Evolutionary conservation across 371 early-diverging fungal species (phyloP).

Genomic region (Lichtheimia ornata): DNA sequence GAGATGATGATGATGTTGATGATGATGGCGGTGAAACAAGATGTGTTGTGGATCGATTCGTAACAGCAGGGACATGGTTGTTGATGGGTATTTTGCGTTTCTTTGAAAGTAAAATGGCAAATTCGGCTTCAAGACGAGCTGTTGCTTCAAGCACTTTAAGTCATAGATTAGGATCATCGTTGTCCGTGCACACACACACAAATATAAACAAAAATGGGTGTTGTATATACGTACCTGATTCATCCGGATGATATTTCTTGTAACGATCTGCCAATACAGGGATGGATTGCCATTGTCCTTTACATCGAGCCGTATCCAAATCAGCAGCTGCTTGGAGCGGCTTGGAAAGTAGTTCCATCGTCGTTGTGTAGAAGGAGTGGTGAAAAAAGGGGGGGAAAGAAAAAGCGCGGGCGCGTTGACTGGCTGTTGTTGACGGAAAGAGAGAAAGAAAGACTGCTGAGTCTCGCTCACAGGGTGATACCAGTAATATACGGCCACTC

Average conservation of each 20-base stretch:
- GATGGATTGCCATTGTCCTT: conserved; percentile 56
- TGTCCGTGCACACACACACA: not conserved
- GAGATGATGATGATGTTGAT: not conserved
- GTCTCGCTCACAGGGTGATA: not conserved
- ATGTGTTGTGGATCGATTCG: conserved; percentile 4
- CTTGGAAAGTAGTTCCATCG: conserved; percentile 9
- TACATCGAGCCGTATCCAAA: conserved; percentile 59
- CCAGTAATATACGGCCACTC: not conserved
- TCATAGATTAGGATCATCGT: no score
- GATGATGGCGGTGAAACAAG: no score
- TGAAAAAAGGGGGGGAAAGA: not conserved
- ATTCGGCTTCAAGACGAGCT: conserved; percentile 23
- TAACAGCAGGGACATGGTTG: not conserved
- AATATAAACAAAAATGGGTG: not conserved
- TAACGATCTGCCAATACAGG: conserved; percentile 66
- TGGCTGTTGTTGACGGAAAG: not conserved
- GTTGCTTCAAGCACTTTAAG: conserved; percentile 21
- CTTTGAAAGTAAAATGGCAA: conserved; percentile 1
- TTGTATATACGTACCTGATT: conserved; percentile 64
- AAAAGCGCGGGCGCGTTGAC: not conserved
- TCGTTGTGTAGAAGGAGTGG: not conserved
- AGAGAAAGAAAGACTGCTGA: not conserved
- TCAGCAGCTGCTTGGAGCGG: conserved; percentile 29
- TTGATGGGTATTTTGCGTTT: not conserved
- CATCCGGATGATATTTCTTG: conserved; percentile 64